Evolutionary conservation across 169 alveolate species (phyloP), one percentile per base, ranked within the genome.

Genomic region (Cystoisospora suis): DNA sequence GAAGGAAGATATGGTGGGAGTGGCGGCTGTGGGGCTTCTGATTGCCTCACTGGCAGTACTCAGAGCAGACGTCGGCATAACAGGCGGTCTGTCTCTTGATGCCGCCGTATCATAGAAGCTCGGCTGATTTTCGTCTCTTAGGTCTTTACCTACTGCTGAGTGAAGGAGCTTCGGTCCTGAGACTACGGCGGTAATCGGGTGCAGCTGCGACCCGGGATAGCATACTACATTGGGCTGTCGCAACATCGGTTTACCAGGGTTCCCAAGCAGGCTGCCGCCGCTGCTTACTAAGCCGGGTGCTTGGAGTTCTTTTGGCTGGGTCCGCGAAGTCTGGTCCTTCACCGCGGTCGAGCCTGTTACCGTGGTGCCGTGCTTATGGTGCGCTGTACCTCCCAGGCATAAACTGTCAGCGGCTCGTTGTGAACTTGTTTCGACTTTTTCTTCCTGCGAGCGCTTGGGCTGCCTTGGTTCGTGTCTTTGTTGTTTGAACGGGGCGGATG

Each of bases 191-290:
- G n/a, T n/a, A n/a, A n/a, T n/a, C n/a, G n/a, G n/a, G n/a, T n/a
- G n/a, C n/a, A n/a, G n/a, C n/a, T n/a, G n/a, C n/a, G n/a, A n/a
- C n/a, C n/a, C n/a, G n/a, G n/a, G n/a, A n/a, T n/a, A n/a, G n/a
- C n/a, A n/a, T n/a, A n/a, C n/a, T n/a, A n/a, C n/a, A n/a, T 44
- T 0, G 7, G 79, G 42, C 29, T 44, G 36, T 4, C 42, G 79
- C 12, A 44, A 29, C 3, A 65, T 27, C 36, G 5, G 45, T 0
- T 29, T 65, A 17, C 44, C 79, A 27, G 79, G 79, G 36, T 65
- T 65, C 79, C 79, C 79, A 20, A 65, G 42, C 6, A 65, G 29
- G 79, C 79, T 65, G 6, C 79, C 79, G 29, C 79, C 79, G 2
- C 17, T 65, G 6, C 36, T 20, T 65, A n/a, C 42, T 27, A 29